Conservation (phyloP, 169 alveolate species). For the Miamiensis avidus region DNA sequence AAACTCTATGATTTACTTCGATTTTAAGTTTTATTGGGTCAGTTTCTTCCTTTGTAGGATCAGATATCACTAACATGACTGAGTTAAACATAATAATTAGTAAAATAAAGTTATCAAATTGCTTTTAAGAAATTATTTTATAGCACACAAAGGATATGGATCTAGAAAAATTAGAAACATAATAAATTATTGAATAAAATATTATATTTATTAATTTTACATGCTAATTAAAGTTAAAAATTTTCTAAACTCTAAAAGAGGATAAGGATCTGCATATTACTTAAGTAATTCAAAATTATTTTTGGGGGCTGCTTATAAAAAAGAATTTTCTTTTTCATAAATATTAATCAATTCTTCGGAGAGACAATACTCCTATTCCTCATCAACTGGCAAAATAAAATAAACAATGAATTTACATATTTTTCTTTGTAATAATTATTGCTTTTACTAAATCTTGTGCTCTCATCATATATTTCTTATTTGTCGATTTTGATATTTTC, state of each 20-base stretch:
- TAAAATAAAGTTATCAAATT: conserved; percentile 9
- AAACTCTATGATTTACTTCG: conserved; percentile 39
- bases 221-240: not conserved
- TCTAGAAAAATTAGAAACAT: not conserved
- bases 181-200: not conserved
- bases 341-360: no score
- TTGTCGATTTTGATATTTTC: not conserved
- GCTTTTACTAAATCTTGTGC: not conserved
- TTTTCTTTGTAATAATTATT: not conserved
- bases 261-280: not conserved
- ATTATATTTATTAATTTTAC: not conserved
- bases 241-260: not conserved
- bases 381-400: not conserved
- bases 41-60: conserved; percentile 48
- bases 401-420: no score
- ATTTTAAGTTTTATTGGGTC: not conserved
- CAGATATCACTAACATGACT: conserved; percentile 56
- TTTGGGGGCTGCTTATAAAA: not conserved
- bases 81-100: conserved; percentile 69
- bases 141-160: not conserved
- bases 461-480: not conserved
- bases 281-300: not conserved
- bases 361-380: no score
- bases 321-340: not conserved
- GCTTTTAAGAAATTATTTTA: no score